Evolutionary conservation across 208 protist genomes (phyloP).

Genomic region (Acanthamoeba royreba): DNA sequence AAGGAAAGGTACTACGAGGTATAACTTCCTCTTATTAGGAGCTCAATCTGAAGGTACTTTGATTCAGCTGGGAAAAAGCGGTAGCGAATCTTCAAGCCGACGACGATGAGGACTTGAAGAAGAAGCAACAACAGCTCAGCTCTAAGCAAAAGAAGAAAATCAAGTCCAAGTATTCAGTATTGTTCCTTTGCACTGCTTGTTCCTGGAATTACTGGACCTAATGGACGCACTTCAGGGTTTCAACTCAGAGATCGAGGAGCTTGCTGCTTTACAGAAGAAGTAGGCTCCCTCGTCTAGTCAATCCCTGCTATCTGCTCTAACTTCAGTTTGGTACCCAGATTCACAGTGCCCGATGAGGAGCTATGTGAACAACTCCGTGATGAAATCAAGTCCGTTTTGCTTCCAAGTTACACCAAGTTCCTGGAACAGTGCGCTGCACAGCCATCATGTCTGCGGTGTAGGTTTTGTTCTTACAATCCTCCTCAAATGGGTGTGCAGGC

Average conservation of each 20-base stretch:
- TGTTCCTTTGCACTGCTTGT: background rate
- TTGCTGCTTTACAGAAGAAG: background rate
- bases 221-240: background rate
- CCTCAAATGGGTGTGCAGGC: background rate
- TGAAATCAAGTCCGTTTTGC: background rate
- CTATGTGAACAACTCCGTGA: background rate
- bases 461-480: background rate
- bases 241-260: slow-evolving; percentile 5
- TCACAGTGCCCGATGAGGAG: background rate
- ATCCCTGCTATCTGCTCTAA: no score
- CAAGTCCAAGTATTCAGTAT: background rate
- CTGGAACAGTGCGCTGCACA: background rate
- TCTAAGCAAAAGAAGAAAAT: slow-evolving; percentile 35
- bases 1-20: slow-evolving; percentile 27
- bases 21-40: background rate
- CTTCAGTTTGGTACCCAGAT: background rate
- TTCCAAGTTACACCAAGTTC: background rate
- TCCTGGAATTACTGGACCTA: no score
- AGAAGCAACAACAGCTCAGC: background rate
- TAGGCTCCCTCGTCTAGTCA: background rate
- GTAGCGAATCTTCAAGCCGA: background rate
- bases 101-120: background rate
- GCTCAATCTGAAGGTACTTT: background rate
- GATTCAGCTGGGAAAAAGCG: background rate
- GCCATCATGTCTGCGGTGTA: background rate